These are phyloP conservation scores for Lactarius deliciosus DNA, from an alignment of 768 basidiomycete genomes.

Conservation along the genomic window DNA sequence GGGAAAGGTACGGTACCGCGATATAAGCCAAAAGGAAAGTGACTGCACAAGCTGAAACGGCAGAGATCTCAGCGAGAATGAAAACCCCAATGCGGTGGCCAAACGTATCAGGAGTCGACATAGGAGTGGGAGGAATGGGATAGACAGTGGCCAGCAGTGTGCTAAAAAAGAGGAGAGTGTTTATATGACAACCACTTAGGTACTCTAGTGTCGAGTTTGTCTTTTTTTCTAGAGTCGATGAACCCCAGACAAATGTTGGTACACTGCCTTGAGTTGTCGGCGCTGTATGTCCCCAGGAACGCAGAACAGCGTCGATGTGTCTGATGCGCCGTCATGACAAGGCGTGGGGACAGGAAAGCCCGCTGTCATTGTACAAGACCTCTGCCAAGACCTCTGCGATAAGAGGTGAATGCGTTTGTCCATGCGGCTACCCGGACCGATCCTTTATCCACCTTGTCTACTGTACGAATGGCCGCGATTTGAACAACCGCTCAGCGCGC, in stretches of 20 bases:
- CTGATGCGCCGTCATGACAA: neutral
- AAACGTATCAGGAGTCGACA: constrained; percentile 20
- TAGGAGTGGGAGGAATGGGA: neutral
- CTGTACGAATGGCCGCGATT: no score
- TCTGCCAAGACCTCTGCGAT: neutral
- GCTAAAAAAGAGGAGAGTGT: no score
- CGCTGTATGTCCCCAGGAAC: neutral
- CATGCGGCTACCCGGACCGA: no score
- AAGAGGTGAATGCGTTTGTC: no score
- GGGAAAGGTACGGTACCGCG: constrained; percentile 31
- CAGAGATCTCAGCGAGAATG: constrained; percentile 33
- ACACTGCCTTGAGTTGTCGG: neutral
- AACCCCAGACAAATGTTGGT: neutral
- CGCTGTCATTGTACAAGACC: no score
- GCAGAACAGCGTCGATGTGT: neutral
- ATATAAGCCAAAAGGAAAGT: constrained; percentile 32
- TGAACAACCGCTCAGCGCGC: no score
- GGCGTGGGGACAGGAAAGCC: neutral
- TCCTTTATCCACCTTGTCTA: no score
- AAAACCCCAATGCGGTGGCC: constrained; percentile 31
- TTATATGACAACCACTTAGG: neutral
- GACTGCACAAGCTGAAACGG: constrained; percentile 32
- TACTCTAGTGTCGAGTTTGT: neutral
- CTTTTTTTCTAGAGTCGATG: neutral
- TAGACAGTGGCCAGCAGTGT: neutral